These are phyloP conservation scores for Nasturtium officinale DNA, from an alignment of 345 rosid genomes.

Conservation along the genomic window DNA sequence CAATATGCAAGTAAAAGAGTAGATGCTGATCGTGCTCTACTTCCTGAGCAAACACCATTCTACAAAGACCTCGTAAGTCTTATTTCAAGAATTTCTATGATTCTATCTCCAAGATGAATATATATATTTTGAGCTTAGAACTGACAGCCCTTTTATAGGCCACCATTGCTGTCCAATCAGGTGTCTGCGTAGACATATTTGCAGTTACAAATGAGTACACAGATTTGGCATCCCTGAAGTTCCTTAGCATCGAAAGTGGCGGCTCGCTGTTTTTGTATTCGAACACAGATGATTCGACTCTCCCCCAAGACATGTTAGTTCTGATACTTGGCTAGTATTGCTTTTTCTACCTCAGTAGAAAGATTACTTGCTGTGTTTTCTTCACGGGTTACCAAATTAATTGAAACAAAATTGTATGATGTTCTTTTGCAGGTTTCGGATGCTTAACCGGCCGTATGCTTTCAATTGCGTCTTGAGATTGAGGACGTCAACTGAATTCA, in stretches of 20 bases:
- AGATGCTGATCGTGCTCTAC: constrained; percentile 98
- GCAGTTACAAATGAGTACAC: constrained; percentile 97
- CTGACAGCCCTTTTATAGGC: constrained; percentile 70
- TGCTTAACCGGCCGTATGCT: constrained; percentile 94
- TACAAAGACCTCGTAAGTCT: constrained; percentile 86
- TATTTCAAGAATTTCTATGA: constrained; percentile 16
- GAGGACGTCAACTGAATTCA: constrained; percentile 93
- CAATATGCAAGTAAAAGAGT: constrained; percentile 99
- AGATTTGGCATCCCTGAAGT: constrained; percentile 95
- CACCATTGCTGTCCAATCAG: constrained; percentile 94
- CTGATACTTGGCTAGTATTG: constrained; percentile 3
- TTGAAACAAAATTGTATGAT: constrained; percentile 16
- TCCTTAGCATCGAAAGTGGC: constrained; percentile 98
- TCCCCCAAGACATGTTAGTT: constrained; percentile 99
- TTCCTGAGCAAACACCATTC: constrained; percentile 98
- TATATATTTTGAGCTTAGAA: constrained; percentile 30
- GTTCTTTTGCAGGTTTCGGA: constrained; percentile 70
- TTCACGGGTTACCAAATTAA: constrained; percentile 5
- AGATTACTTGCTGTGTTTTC: constrained; percentile 13
- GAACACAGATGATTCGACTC: constrained; percentile 93
- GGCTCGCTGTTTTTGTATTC: constrained; percentile 85
- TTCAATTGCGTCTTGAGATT: constrained; percentile 87
- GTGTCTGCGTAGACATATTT: constrained; percentile 94
- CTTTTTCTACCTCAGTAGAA: neutral
- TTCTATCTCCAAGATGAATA: constrained; percentile 11